Base-by-base conservation (phyloP, 768 basidiomycete species). In the Termitomyces sp. region DNA sequence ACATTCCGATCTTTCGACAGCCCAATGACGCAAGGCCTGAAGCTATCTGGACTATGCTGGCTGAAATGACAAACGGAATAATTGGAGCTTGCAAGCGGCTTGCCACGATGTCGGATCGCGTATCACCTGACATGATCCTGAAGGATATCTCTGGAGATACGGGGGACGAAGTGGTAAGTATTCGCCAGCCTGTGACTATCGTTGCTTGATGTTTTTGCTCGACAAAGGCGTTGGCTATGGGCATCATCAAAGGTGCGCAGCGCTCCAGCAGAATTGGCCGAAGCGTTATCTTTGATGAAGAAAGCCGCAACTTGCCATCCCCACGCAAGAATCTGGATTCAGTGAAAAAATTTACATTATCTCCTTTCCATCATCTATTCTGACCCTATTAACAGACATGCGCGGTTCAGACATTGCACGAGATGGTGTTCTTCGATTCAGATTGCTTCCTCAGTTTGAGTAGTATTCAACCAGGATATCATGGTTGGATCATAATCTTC, bases 401-500 rank as follows among this genome's bases (percentile, higher is more conserved):
- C 7, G 22, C 49, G 13, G 18, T 12, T 36, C 43, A 32, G 22
- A 29, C 4, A 32, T 20, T 61, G 20, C 58, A 55, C 22, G 56
- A 62, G 32, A 57, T 64, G 46, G n/a, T 57, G 8, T 61, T 63
- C 36, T 37, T 47, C 14, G 41, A 56, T 3, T 53, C 56, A 4
- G 62, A 63, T 55, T 59, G 56, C 34, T 64, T 62, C 42, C 5
- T 42, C 27, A 53, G 54, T 13, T 44, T 62, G 36, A 52, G 61
- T n/a, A 29, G 20, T 43, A 24, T 64, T 22, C 46, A 36, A 1
- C 63, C 56, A 42, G 63, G 55, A 34, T 29, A 43, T 36, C 61
- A 62, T 37, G 61, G 61, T 5, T 59, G 58, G 61, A 32, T 59
- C 16, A 61, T 64, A 37, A 39, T 56, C 8, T 61, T 61, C 41